Evolutionary conservation across 202 grass and related monocot genomes (phyloP).

Genomic region (Digitaria exilis): DNA sequence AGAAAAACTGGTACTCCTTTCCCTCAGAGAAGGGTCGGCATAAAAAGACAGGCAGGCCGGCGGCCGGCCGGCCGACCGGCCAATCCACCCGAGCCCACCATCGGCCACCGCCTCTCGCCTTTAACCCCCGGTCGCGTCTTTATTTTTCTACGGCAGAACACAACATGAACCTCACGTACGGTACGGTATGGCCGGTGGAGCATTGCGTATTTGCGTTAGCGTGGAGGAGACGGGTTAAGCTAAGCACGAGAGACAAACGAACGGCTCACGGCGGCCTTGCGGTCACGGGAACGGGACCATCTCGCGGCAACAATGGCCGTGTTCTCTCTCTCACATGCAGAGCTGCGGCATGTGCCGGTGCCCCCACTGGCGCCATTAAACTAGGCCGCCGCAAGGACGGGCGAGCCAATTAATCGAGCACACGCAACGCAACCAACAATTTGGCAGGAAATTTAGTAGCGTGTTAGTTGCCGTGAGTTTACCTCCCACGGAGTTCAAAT

Average conservation of each 20-base stretch:
- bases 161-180: neutral
- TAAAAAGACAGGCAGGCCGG: neutral
- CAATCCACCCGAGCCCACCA: neutral
- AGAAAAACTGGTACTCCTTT: neutral
- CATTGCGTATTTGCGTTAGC: no score
- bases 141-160: constrained; percentile 12
- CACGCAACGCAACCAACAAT: neutral
- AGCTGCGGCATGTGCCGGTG: constrained; percentile 44
- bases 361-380: constrained; percentile 34
- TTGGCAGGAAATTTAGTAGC: neutral
- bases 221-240: neutral
- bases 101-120: neutral
- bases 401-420: neutral
- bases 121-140: neutral
- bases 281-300: constrained; percentile 48
- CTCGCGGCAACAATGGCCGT: constrained; percentile 12
- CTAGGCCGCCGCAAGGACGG: constrained; percentile 33
- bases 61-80: neutral
- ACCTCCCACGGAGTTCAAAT: constrained; percentile 98
- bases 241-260: constrained; percentile 10
- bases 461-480: neutral
- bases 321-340: constrained; percentile 36
- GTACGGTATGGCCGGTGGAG: constrained; percentile 19
- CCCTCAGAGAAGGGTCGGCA: neutral
- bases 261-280: constrained; percentile 27